Evolutionary conservation across 768 basidiomycete species (phyloP).

Genomic region (Auriscalpium vulgare): DNA sequence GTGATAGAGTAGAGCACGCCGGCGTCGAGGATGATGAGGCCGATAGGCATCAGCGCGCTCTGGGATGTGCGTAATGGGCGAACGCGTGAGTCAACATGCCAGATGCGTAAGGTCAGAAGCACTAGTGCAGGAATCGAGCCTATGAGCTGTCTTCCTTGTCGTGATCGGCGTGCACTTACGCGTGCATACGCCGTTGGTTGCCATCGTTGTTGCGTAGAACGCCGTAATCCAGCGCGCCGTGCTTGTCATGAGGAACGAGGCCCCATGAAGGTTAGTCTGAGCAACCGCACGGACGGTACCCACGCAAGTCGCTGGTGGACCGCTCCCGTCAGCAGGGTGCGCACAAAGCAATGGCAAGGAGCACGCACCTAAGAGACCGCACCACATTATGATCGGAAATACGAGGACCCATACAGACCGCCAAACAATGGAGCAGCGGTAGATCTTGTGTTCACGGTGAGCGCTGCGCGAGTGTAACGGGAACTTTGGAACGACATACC

Average conservation of each 20-base stretch:
- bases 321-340: too few relatives aligned
- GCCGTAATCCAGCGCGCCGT: not conserved
- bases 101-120: conserved; percentile 2
- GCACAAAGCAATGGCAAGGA: too few relatives aligned
- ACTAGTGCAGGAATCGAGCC: not conserved
- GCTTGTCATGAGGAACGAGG: too few relatives aligned
- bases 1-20: not conserved
- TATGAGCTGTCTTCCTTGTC: not conserved
- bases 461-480: not conserved
- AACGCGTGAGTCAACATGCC: not conserved
- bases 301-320: too few relatives aligned
- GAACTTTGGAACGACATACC: not conserved
- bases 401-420: conserved; percentile 9
- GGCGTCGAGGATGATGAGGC: conserved; percentile 1
- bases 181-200: conserved; percentile 1
- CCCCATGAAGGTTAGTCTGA: too few relatives aligned
- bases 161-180: not conserved
- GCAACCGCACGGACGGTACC: too few relatives aligned
- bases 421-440: conserved; percentile 20
- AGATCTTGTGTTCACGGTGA: conserved; percentile 8
- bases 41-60: not conserved
- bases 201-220: not conserved
- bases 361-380: conserved; percentile 11
- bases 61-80: not conserved
- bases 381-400: conserved; percentile 15